Conservation (phyloP, 169 alveolate genomes). For the Plasmodium ovale region DNA sequence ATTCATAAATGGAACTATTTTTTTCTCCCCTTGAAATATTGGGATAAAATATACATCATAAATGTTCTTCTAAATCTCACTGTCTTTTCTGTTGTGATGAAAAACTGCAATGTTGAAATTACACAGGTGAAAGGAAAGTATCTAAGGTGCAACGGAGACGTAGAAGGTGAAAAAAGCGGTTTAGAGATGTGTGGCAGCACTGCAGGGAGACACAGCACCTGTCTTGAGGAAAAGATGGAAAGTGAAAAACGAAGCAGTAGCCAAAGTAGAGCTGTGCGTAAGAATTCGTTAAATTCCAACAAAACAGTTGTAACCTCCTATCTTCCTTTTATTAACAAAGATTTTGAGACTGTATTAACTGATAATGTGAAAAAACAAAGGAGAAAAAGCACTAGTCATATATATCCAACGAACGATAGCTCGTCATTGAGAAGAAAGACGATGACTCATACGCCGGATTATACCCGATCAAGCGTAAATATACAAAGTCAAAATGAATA, state of each 20-base stretch:
- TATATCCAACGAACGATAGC: too few relatives aligned
- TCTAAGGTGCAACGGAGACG: not conserved
- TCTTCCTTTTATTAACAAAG: constrained; percentile 65
- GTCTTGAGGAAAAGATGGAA: not conserved
- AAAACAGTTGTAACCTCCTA: constrained; percentile 51
- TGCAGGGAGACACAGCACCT: not conserved
- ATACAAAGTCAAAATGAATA: not conserved
- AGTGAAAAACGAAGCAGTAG: not conserved
- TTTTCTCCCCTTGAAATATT: constrained; percentile 45
- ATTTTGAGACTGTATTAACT: constrained; percentile 36
- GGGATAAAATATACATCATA: constrained; percentile 28
- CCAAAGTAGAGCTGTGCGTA: not conserved
- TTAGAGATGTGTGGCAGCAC: not conserved
- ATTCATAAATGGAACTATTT: constrained; percentile 43
- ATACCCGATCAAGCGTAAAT: not conserved
- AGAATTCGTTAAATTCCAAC: constrained; percentile 7
- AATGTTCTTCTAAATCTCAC: constrained; percentile 52
- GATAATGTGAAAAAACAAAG: constrained; percentile 5
- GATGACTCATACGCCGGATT: too few relatives aligned
- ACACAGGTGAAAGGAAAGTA: constrained; percentile 39
- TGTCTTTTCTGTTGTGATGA: constrained; percentile 43
- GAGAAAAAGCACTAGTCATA: constrained; percentile 3
- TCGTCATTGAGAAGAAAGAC: too few relatives aligned
- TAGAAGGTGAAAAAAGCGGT: not conserved
- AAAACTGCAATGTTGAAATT: constrained; percentile 67